Evolutionary conservation across 768 basidiomycete genomes (phyloP).

Genomic region (Xanthoconium stramineum): DNA sequence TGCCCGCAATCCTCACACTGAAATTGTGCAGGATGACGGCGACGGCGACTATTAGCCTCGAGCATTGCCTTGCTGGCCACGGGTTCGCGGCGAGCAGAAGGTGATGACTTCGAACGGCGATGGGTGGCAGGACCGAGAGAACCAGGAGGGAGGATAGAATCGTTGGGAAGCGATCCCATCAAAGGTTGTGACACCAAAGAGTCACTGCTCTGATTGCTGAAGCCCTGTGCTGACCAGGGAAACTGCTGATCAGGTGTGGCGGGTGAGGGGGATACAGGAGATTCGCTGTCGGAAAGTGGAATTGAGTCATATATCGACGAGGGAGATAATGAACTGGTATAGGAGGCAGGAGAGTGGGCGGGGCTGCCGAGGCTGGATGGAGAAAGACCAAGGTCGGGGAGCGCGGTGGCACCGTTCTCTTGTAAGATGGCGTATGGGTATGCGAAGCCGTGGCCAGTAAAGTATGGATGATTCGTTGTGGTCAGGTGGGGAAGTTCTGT

Average conservation of each 20-base stretch:
- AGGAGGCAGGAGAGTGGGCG: constrained; percentile 26
- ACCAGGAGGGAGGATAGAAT: background rate
- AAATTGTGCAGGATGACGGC: constrained; percentile 25
- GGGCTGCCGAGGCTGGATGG: constrained; percentile 13
- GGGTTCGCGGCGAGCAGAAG: constrained; percentile 9
- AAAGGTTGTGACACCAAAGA: background rate
- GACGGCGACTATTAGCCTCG: constrained; percentile 30
- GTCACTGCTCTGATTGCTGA: constrained; percentile 8
- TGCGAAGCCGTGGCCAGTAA: constrained; percentile 8
- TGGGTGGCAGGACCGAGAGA: background rate
- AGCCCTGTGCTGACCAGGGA: constrained; percentile 1
- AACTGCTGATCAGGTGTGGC: constrained; percentile 7
- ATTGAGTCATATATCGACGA: constrained; percentile 7
- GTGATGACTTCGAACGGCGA: constrained; percentile 20
- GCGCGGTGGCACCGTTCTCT: background rate
- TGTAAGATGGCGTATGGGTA: constrained; percentile 15
- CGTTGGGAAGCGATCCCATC: background rate
- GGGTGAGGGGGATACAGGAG: constrained; percentile 18
- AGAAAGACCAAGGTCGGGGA: constrained; percentile 5
- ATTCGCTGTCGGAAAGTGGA: constrained; percentile 22
- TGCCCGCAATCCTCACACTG: constrained; percentile 19
- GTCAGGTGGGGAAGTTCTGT: constrained; percentile 16
- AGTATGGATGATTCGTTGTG: background rate
- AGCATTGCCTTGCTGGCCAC: constrained; percentile 34
- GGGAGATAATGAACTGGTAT: constrained; percentile 24